Evolutionary conservation across 352 stramenopile genomes (phyloP), one percentile per base, ranked within the genome.

Genomic region (Thalassiosira livingstoniorum): DNA sequence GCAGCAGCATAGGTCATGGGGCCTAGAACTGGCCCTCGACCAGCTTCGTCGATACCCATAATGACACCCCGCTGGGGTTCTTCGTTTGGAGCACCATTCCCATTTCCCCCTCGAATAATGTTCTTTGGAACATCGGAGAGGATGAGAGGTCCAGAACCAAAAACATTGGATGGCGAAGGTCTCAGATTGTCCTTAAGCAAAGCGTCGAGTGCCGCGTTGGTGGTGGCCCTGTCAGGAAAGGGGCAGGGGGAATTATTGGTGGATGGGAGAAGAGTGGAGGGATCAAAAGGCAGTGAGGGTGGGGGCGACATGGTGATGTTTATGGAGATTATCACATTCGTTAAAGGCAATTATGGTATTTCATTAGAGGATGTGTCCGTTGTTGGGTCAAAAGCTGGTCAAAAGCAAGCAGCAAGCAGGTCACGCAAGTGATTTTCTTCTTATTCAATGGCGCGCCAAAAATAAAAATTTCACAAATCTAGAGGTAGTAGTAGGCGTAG

Each of bases 11-110:
- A 99, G 2, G 97, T 96, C 96, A 99, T 98, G 11, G 96, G 96
- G 15, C 97, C 97, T 70, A 99, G 94, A 2, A 98, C 96, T 0
- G 95, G 96, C 15, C 97, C 97, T 35, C 97, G 91, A 0, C 97
- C 97, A 1, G 97, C 97, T 69, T 99, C 97, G 55, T 99, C 97
- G 68, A 99, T 98, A 51, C 96, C 97, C 21, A 99, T n/a, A 11
- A 91, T 74, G 2, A 93, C 85, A 70, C 70, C 80, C 2, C 43
- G 37, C 2, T 58, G 29, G 13, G 51, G 57, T 57, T 78, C 69
- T 39, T 83, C 65, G 0, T 78, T 64, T n/a, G n/a, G n/a, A n/a
- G n/a, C n/a, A n/a, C n/a, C n/a, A n/a, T n/a, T n/a, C n/a, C n/a
- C n/a, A n/a, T n/a, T n/a, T n/a, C n/a, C n/a, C n/a, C n/a, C n/a